Evolutionary conservation across 2,329 filamentous ascomycete genomes (phyloP).

Genomic region (Fusarium verrucosum): DNA sequence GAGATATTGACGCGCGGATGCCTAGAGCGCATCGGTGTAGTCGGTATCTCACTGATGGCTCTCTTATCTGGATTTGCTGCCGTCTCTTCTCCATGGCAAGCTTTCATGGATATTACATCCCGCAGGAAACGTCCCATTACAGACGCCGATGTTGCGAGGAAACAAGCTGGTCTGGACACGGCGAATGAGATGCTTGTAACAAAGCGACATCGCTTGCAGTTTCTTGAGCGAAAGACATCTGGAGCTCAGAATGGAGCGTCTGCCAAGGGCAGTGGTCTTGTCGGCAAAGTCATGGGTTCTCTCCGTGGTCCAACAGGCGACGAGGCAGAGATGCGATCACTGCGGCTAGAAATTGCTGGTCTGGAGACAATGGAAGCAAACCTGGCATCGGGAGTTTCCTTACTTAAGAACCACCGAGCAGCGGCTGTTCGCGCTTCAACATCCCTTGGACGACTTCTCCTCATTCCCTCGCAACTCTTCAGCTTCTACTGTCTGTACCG

Average conservation of each 20-base stretch:
- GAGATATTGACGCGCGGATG: constrained; percentile 61
- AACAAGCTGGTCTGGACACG: constrained; percentile 80
- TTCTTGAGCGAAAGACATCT: constrained; percentile 70
- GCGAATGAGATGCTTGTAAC: constrained; percentile 80
- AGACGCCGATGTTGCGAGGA: constrained; percentile 78
- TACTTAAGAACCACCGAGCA: constrained; percentile 70
- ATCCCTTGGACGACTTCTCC: constrained; percentile 69
- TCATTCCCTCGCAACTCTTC: constrained; percentile 73
- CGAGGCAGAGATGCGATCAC: constrained; percentile 64
- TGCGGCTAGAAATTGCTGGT: constrained; percentile 81
- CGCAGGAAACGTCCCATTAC: constrained; percentile 67
- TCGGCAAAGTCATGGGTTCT: constrained; percentile 78
- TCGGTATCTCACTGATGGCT: constrained; percentile 87
- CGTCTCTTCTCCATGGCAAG: constrained; percentile 88
- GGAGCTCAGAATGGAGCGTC: constrained; percentile 43
- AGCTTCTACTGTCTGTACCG: constrained; percentile 87
- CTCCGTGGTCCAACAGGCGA: constrained; percentile 72
- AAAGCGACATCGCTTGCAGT: constrained; percentile 77
- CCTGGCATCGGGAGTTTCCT: constrained; percentile 70
- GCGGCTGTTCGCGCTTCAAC: constrained; percentile 75
- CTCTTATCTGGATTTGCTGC: constrained; percentile 88
- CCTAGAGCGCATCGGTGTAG: constrained; percentile 78
- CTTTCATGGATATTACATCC: constrained; percentile 70
- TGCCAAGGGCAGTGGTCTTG: constrained; percentile 61
- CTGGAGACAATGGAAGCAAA: constrained; percentile 82